These are phyloP conservation scores for Pichia norvegensis DNA, from an alignment of 1,139 yeast genomes.

Conservation along the genomic window DNA sequence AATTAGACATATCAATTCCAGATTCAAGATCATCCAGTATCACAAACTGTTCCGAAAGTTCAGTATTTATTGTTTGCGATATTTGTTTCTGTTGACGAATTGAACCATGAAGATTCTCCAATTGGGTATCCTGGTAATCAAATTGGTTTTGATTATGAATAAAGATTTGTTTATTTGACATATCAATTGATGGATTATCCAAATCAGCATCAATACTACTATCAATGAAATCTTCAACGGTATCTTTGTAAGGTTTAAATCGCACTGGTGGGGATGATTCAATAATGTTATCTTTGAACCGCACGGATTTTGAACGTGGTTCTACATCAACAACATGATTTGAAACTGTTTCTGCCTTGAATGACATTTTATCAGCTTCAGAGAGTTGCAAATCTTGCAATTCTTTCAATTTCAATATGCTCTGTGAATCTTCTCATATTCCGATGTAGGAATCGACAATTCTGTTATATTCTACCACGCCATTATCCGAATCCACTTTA, in stretches of 20 bases:
- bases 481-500: neutral
- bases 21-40: slow-evolving; percentile 63
- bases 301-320: slow-evolving; percentile 36
- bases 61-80: slow-evolving; percentile 58
- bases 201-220: neutral
- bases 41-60: slow-evolving; percentile 61
- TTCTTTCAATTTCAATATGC: neutral
- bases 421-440: neutral
- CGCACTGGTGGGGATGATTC: slow-evolving; percentile 19
- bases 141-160: slow-evolving; percentile 63
- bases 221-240: slow-evolving; percentile 12
- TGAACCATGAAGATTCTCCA: slow-evolving; percentile 51
- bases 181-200: slow-evolving; percentile 9
- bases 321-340: neutral
- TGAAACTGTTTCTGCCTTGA: neutral
- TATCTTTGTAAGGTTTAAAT: slow-evolving; percentile 18
- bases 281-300: slow-evolving; percentile 42
- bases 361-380: no score
- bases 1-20: slow-evolving; percentile 51
- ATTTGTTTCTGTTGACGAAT: slow-evolving; percentile 50
- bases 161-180: slow-evolving; percentile 46
- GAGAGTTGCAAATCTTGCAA: neutral
- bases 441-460: neutral
- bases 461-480: neutral
- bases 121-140: slow-evolving; percentile 51